phyloP scores from a whole-genome alignment of 2,329 filamentous ascomycete species.

The Fusarium sulawesiense region DNA sequence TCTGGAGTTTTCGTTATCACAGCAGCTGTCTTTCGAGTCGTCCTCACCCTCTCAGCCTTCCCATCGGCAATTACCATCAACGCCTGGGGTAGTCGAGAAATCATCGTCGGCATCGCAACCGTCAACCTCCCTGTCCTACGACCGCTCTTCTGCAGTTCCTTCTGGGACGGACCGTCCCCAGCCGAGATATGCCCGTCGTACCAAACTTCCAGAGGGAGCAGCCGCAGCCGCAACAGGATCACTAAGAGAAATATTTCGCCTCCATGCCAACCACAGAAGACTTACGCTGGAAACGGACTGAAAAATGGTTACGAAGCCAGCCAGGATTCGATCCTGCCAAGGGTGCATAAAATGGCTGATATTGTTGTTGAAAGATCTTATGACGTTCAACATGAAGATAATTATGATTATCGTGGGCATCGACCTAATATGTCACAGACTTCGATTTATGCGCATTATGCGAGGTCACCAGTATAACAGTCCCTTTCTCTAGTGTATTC shows the following conservation, averaged over 20 bases:
- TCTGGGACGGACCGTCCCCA: conserved; percentile 8
- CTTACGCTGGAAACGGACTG: neutral
- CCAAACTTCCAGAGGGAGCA: conserved; percentile 1
- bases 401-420: neutral
- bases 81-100: conserved; percentile 46
- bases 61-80: conserved; percentile 43
- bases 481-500: neutral
- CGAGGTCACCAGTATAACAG: neutral
- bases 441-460: neutral
- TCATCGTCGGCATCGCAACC: conserved; percentile 54
- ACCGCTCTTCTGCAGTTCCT: conserved; percentile 23
- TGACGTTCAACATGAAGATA: neutral
- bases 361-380: conserved; percentile 25
- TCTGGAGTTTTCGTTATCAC: conserved; percentile 45
- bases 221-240: neutral
- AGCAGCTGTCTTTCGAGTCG: conserved; percentile 40
- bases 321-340: conserved; percentile 30
- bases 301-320: conserved; percentile 7
- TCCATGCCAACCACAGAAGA: neutral
- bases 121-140: conserved; percentile 47
- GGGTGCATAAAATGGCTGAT: neutral
- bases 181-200: neutral
- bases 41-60: conserved; percentile 38
- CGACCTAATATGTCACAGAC: neutral
- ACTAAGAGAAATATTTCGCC: neutral